Conservation (phyloP, 345 rosid genomes). For the Aurinia saxatilis region DNA sequence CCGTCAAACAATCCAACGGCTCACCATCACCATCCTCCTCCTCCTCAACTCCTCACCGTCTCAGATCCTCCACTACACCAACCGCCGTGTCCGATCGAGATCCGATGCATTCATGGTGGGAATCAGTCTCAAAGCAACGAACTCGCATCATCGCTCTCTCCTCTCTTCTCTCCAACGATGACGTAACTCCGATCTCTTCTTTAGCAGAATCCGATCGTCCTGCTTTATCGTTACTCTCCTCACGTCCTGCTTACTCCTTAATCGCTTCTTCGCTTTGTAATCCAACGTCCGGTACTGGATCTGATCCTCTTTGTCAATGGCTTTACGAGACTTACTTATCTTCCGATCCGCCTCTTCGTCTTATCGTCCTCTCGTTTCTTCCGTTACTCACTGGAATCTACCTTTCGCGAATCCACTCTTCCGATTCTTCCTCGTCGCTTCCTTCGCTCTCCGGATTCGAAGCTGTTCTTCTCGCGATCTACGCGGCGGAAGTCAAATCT, state of each 20-base stretch:
- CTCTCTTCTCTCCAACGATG: slow-evolving; percentile 39
- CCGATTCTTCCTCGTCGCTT: slow-evolving; percentile 44
- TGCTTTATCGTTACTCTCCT: slow-evolving; percentile 81
- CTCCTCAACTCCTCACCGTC: slow-evolving; percentile 25
- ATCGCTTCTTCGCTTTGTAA: slow-evolving; percentile 43
- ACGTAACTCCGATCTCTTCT: slow-evolving; percentile 45
- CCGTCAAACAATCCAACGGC: slow-evolving; percentile 25
- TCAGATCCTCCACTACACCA: slow-evolving; percentile 22
- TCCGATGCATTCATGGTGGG: slow-evolving; percentile 97
- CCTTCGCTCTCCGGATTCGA: slow-evolving; percentile 91
- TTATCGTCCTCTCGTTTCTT: slow-evolving; percentile 73
- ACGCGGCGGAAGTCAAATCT: slow-evolving; percentile 67
- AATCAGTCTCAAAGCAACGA: slow-evolving; percentile 86
- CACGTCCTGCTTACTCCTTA: slow-evolving; percentile 52
- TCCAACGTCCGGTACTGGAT: slow-evolving; percentile 71
- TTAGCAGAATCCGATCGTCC: slow-evolving; percentile 91
- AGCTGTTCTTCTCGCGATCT: slow-evolving; percentile 84
- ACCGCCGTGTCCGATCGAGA: slow-evolving; percentile 33
- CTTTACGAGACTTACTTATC: slow-evolving; percentile 86
- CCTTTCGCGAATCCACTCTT: slow-evolving; percentile 71
- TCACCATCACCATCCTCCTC: slow-evolving; percentile 44
- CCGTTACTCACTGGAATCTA: slow-evolving; percentile 69
- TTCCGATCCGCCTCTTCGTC: slow-evolving; percentile 78
- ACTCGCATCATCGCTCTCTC: slow-evolving; percentile 73
- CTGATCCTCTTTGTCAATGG: slow-evolving; percentile 95